A percentile compares a stretch with the other conserved stretches of the same genome.
Conservation (phyloP, 2,329 filamentous ascomycete species). For the Aspergillus melleus region DNA sequence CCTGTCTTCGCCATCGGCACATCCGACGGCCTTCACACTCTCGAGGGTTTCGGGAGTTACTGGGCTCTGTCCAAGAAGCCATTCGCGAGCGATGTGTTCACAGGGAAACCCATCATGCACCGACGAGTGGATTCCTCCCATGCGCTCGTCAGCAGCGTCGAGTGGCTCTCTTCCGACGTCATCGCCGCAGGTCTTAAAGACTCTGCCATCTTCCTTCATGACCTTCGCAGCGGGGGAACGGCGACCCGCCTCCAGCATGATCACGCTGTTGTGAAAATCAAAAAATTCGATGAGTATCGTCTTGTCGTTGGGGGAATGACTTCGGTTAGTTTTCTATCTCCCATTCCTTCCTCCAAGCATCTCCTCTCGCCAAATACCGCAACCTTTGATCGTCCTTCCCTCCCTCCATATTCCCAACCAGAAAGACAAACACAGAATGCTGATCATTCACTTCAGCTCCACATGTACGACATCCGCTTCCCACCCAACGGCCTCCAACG, state of each 20-base stretch:
- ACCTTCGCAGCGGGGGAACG: conserved; percentile 34
- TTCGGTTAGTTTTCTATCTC: conserved; percentile 24
- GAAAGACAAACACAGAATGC: not conserved
- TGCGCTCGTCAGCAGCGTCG: conserved; percentile 34
- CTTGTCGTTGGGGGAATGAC: conserved; percentile 35
- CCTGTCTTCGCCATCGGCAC: conserved; percentile 40
- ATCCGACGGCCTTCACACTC: conserved; percentile 36
- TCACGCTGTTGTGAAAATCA: conserved; percentile 35
- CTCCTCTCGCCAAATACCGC: too few species aligned
- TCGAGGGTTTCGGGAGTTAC: conserved; percentile 28
- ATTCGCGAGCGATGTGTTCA: conserved; percentile 20
- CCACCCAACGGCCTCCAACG: conserved; percentile 27
- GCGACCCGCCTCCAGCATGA: conserved; percentile 36
- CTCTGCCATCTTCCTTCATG: conserved; percentile 36
- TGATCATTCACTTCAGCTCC: conserved; percentile 27
- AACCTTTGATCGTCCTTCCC: too few species aligned
- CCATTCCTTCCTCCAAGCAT: too few species aligned
- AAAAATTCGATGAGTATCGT: conserved; percentile 36
- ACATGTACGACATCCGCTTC: conserved; percentile 45
- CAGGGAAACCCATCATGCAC: conserved; percentile 15
- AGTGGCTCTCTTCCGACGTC: conserved; percentile 39
- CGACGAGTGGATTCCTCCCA: conserved; percentile 26
- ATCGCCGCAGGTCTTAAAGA: conserved; percentile 38
- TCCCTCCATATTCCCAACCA: too few species aligned
- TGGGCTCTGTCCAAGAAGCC: conserved; percentile 32